phyloP scores from a whole-genome alignment of 2,329 filamentous ascomycete species.

The Magnaporthiopsis rhizophila region DNA sequence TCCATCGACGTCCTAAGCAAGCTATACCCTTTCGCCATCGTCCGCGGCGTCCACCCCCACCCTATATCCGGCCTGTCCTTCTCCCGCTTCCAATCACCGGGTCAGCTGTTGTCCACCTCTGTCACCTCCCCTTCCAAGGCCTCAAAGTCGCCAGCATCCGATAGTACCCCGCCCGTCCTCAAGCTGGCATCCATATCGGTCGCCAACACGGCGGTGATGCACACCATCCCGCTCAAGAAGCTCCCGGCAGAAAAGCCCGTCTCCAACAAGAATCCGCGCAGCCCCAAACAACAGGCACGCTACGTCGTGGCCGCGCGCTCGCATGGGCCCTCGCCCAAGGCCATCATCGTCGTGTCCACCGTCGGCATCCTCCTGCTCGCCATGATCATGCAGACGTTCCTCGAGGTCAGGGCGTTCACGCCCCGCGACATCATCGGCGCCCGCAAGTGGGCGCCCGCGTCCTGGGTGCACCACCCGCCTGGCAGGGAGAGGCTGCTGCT shows the following conservation, averaged over 20 bases:
- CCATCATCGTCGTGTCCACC: slow-evolving; percentile 45
- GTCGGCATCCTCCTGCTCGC: slow-evolving; percentile 53
- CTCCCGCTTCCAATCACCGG: slow-evolving; percentile 46
- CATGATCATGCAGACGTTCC: slow-evolving; percentile 52
- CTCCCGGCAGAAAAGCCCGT: slow-evolving; percentile 18
- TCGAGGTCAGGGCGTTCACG: slow-evolving; percentile 54
- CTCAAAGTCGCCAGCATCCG: background rate
- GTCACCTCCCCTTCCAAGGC: slow-evolving; percentile 11
- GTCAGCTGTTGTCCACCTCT: background rate
- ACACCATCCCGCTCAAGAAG: slow-evolving; percentile 63
- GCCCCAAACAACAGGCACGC: slow-evolving; percentile 43
- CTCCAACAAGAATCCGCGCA: slow-evolving; percentile 1
- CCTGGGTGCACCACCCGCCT: slow-evolving; percentile 19
- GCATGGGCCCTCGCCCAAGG: slow-evolving; percentile 39
- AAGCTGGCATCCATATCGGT: slow-evolving; percentile 77
- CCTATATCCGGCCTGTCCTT: slow-evolving; percentile 54
- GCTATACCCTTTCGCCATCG: slow-evolving; percentile 40
- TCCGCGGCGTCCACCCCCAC: slow-evolving; percentile 46
- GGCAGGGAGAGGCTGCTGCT: slow-evolving; percentile 2
- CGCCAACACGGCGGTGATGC: slow-evolving; percentile 70
- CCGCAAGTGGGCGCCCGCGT: slow-evolving; percentile 43
- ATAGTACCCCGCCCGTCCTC: slow-evolving; percentile 42
- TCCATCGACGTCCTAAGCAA: slow-evolving; percentile 42
- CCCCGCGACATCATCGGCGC: slow-evolving; percentile 47
- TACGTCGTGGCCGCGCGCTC: slow-evolving; percentile 62